Percentiles rank a stretch among this genome's conserved stretches.
These are phyloP conservation scores for Candolleomyces efflorescens DNA, from an alignment of 768 basidiomycete species.

Conservation along the genomic window DNA sequence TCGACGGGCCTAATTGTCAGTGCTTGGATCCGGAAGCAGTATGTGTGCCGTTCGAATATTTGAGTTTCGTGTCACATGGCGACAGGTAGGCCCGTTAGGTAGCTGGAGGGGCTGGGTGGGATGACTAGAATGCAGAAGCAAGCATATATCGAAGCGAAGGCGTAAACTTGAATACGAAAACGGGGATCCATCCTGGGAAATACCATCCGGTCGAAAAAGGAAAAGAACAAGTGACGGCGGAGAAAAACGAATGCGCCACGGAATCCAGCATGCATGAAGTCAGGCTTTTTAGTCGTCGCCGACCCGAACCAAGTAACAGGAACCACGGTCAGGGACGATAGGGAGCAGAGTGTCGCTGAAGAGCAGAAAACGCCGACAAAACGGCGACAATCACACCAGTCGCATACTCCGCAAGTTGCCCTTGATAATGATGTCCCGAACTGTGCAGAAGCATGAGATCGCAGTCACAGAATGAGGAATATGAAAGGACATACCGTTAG, in stretches of 20 bases:
- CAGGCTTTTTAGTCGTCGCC: not conserved
- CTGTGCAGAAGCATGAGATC: conserved; percentile 27
- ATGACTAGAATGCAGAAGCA: not conserved
- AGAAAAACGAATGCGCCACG: not conserved
- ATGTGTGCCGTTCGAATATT: not conserved
- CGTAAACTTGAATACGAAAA: not conserved
- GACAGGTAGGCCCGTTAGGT: not conserved
- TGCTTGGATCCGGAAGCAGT: not conserved
- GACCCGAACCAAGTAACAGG: not conserved
- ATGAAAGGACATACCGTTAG: conserved; percentile 47
- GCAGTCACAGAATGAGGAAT: conserved; percentile 1
- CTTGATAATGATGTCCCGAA: conserved; percentile 68
- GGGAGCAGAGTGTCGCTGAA: not conserved
- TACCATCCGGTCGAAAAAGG: not conserved
- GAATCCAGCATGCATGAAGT: not conserved
- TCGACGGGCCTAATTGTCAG: not conserved
- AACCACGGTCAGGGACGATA: not conserved
- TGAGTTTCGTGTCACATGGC: not conserved
- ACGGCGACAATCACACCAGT: conserved; percentile 31
- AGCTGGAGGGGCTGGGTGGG: too few relatives aligned
- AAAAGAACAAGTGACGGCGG: not conserved
- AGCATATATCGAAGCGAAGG: not conserved
- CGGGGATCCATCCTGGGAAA: not conserved
- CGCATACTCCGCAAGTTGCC: conserved; percentile 58
- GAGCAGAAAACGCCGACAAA: not conserved